These are phyloP conservation scores for Intubia oerlemansii DNA, from an alignment of 2,329 filamentous ascomycete species.

Conservation along the genomic window DNA sequence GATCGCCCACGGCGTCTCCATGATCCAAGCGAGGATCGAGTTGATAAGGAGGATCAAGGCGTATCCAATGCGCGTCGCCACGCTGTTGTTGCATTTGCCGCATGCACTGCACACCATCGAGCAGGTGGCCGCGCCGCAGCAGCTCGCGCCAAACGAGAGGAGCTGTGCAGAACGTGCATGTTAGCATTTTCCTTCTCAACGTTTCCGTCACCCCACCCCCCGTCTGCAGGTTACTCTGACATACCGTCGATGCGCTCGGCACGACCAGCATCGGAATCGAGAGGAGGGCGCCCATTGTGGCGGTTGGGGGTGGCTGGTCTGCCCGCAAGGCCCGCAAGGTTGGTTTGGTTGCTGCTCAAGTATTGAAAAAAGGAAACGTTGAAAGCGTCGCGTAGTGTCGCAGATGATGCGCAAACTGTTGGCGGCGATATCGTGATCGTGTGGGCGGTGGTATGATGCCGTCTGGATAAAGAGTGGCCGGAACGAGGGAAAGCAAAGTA, in stretches of 20 bases:
- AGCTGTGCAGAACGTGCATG: too few species aligned
- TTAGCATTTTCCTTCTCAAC: too few species aligned
- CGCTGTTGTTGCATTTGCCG: conserved; percentile 91
- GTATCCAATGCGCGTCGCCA: conserved; percentile 92
- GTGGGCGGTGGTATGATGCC: too few species aligned
- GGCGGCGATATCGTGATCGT: too few species aligned
- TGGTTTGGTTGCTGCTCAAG: too few species aligned
- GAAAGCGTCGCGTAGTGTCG: too few species aligned
- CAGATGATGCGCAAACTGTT: too few species aligned
- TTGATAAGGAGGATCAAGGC: conserved; percentile 88
- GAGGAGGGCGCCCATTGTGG: conserved; percentile 68
- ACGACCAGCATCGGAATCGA: conserved; percentile 78
- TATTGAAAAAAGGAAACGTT: too few species aligned
- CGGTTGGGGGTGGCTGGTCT: not conserved
- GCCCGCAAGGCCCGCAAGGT: too few species aligned
- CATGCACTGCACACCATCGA: conserved; percentile 90
- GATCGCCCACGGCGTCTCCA: conserved; percentile 97
- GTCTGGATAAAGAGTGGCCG: too few species aligned
- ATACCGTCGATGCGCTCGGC: conserved; percentile 68
- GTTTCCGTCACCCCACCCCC: too few species aligned
- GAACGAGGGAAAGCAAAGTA: too few species aligned
- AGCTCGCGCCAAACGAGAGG: conserved; percentile 42
- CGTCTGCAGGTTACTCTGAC: conserved; percentile 14
- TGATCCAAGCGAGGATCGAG: conserved; percentile 94
- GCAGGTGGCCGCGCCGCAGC: conserved; percentile 91